Conservation (phyloP, 2,329 filamentous ascomycete genomes). For the Colletotrichum graminicola region DNA sequence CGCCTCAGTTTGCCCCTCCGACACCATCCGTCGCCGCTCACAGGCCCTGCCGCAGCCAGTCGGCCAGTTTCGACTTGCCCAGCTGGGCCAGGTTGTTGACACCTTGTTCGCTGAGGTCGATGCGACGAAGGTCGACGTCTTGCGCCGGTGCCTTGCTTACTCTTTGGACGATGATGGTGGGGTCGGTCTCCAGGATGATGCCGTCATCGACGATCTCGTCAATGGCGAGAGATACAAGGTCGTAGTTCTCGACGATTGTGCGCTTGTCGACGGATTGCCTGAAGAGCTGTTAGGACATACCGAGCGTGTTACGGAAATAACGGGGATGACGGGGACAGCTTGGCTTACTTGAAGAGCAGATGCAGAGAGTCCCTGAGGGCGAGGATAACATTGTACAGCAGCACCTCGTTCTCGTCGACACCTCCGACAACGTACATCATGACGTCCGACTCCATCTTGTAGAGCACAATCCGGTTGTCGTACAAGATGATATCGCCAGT, state of each 20-base stretch:
- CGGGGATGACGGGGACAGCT: conserved; percentile 47
- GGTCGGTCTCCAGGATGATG: conserved; percentile 97
- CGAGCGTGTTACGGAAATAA: neutral
- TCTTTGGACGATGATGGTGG: conserved; percentile 90
- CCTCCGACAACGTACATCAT: conserved; percentile 95
- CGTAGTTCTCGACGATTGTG: conserved; percentile 96
- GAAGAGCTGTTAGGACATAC: conserved; percentile 3
- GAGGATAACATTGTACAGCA: conserved; percentile 94
- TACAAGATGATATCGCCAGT: conserved; percentile 96
- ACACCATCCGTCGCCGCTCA: conserved; percentile 53
- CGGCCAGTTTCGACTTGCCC: conserved; percentile 90
- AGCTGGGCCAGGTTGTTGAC: conserved; percentile 95
- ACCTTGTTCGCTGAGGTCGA: conserved; percentile 95
- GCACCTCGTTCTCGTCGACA: conserved; percentile 94
- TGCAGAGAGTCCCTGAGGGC: conserved; percentile 92
- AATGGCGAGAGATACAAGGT: conserved; percentile 91
- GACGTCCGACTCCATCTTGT: conserved; percentile 97
- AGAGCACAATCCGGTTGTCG: conserved; percentile 95
- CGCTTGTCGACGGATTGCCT: conserved; percentile 98
- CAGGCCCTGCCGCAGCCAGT: conserved; percentile 88
- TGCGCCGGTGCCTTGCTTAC: conserved; percentile 93
- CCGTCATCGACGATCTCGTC: conserved; percentile 97
- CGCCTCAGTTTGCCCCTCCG: conserved; percentile 2
- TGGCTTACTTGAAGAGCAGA: conserved; percentile 90
- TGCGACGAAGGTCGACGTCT: conserved; percentile 91